Percentiles rank a stretch among this genome's conserved stretches.
Conservation (phyloP, 192 early-diverging fungal species). For the Lobulomyces angularis region DNA sequence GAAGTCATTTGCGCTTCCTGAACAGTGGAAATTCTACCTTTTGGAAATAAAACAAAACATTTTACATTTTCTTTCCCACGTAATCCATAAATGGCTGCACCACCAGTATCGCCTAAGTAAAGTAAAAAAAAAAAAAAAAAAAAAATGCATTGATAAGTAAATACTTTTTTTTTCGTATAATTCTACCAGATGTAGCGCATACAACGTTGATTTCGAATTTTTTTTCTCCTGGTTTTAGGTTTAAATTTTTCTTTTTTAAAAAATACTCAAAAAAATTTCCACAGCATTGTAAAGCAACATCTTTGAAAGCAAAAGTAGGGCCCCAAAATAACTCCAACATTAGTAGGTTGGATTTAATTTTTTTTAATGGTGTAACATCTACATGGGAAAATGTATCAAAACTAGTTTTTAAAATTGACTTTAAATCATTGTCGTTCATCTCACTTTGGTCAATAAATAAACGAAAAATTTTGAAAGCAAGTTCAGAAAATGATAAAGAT, state of each 20-base stretch:
- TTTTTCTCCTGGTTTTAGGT: constrained; percentile 29
- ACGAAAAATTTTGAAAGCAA: constrained; percentile 76
- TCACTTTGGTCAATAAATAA: constrained; percentile 69
- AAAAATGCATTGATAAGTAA: no score
- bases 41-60: constrained; percentile 87
- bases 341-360: constrained; percentile 42
- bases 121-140: no score
- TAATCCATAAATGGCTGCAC: constrained; percentile 94
- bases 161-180: no score
- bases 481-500: constrained; percentile 57
- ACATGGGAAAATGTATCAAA: constrained; percentile 65
- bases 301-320: constrained; percentile 97
- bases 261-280: constrained; percentile 98
- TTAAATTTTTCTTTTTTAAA: constrained; percentile 47
- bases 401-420: constrained; percentile 50
- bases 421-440: constrained; percentile 61
- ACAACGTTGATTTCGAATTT: no score
- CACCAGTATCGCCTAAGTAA: constrained; percentile 95
- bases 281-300: constrained; percentile 90
- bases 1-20: constrained; percentile 99
- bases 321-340: constrained; percentile 92
- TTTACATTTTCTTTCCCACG: constrained; percentile 82
- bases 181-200: no score
- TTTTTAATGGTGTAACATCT: constrained; percentile 64
- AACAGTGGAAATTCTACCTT: constrained; percentile 78